These are phyloP conservation scores for Noccaea bulbosa DNA, from an alignment of 345 rosid species.

Conservation along the genomic window DNA sequence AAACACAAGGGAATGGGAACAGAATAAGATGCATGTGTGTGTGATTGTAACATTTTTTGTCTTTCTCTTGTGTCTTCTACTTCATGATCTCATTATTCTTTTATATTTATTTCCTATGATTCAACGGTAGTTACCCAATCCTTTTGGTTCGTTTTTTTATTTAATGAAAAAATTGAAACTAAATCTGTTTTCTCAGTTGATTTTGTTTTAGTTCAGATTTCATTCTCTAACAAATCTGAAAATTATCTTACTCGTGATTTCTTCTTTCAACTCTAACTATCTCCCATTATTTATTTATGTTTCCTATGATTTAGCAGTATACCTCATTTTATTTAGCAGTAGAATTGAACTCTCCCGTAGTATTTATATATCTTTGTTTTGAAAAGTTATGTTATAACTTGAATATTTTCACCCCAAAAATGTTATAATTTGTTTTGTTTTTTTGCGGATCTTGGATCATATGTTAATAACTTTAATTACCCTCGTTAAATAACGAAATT, in stretches of 20 bases:
- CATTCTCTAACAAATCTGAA: background rate
- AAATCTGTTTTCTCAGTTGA: conserved; percentile 28
- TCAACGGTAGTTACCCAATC: conserved; percentile 40
- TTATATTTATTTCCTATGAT: conserved; percentile 38
- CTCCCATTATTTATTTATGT: background rate
- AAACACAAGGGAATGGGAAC: conserved; percentile 45
- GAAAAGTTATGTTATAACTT: no score
- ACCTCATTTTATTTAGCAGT: conserved; percentile 1
- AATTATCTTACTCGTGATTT: background rate
- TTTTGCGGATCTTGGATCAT: no score
- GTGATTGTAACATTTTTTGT: conserved; percentile 50
- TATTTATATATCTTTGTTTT: no score
- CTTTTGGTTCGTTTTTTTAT: conserved; percentile 9
- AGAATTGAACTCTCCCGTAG: background rate
- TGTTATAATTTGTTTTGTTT: no score
- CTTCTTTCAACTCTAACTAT: background rate
- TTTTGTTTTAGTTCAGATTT: conserved; percentile 30
- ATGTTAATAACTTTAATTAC: no score
- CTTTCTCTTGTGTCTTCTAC: conserved; percentile 80
- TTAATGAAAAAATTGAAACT: conserved; percentile 5
- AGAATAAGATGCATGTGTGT: conserved; percentile 46
- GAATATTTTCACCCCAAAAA: no score
- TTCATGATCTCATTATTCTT: conserved; percentile 53
- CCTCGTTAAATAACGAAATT: no score
- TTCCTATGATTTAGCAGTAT: background rate